Percentiles rank a stretch among this genome's conserved stretches.
These are phyloP conservation scores for Linnemannia schmuckeri DNA, from an alignment of 192 early-diverging fungal species.

Conservation along the genomic window DNA sequence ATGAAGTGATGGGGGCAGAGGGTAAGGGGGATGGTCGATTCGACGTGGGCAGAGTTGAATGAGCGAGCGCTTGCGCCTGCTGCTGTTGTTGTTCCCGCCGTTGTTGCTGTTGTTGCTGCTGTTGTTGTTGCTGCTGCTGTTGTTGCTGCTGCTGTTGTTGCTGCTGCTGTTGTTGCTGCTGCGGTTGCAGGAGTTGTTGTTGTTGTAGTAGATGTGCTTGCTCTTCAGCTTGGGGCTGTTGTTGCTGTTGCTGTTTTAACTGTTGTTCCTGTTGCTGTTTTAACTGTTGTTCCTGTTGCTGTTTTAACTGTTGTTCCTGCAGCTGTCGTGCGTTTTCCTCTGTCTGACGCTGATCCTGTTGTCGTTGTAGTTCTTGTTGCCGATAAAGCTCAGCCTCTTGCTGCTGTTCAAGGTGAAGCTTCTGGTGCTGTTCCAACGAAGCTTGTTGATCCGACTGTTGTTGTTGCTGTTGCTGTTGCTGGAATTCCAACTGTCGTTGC, in stretches of 20 bases:
- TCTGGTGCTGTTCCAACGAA: background rate
- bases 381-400: background rate
- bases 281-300: background rate
- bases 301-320: background rate
- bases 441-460: background rate
- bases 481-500: background rate
- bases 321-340: background rate
- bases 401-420: background rate
- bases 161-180: background rate
- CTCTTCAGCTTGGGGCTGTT: background rate
- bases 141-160: background rate
- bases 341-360: background rate
- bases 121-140: background rate
- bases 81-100: background rate
- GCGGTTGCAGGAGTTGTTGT: slow-evolving; percentile 4
- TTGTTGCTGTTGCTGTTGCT: background rate
- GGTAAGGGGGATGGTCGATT: slow-evolving; percentile 6
- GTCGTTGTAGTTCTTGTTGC: background rate
- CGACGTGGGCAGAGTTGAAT: background rate
- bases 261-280: background rate
- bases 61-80: background rate
- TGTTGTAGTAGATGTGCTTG: background rate
- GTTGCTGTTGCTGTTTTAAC: background rate
- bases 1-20: background rate
- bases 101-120: background rate